phyloP scores from a whole-genome alignment of 805 yeast species.

The Ogataea ganodermae region DNA sequence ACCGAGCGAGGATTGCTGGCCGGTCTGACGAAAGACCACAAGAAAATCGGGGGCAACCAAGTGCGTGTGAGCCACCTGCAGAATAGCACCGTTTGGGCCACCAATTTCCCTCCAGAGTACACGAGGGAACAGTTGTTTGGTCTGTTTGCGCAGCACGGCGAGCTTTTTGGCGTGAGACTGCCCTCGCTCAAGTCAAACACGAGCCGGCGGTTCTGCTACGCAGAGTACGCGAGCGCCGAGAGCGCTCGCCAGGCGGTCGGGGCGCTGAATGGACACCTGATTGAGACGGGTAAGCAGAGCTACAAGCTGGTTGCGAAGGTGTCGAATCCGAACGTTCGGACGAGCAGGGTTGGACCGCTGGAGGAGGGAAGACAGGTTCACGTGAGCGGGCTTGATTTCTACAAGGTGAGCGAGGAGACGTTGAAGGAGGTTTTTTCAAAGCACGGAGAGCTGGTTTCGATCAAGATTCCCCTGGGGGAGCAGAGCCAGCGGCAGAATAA shows the following conservation, averaged over 20 bases:
- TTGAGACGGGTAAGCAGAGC: constrained; percentile 27
- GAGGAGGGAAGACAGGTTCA: constrained; percentile 59
- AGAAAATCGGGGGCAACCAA: constrained; percentile 43
- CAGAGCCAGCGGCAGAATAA: constrained; percentile 35
- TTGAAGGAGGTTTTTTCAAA: constrained; percentile 45
- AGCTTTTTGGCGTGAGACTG: constrained; percentile 52
- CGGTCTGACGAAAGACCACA: constrained; percentile 62
- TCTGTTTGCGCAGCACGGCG: constrained; percentile 44
- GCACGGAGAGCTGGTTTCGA: constrained; percentile 55
- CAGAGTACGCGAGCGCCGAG: constrained; percentile 51
- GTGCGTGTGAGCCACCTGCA: constrained; percentile 48
- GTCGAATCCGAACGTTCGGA: constrained; percentile 56
- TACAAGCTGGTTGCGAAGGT: constrained; percentile 55
- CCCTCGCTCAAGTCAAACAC: constrained; percentile 61
- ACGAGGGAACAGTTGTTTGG: constrained; percentile 40
- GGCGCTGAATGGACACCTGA: constrained; percentile 40
- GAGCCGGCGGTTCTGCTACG: constrained; percentile 71
- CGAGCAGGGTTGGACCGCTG: constrained; percentile 45
- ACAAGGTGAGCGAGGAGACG: constrained; percentile 39
- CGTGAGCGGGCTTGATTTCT: constrained; percentile 54
- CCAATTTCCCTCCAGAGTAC: constrained; percentile 67
- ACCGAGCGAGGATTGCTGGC: constrained; percentile 49
- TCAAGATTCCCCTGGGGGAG: constrained; percentile 47
- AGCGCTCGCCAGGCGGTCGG: constrained; percentile 47
- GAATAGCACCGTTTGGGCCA: constrained; percentile 64